Percentiles rank a stretch among this genome's conserved stretches.
These are phyloP conservation scores for Platismatia glauca DNA, from an alignment of 495 filamentous ascomycete species.

Conservation along the genomic window DNA sequence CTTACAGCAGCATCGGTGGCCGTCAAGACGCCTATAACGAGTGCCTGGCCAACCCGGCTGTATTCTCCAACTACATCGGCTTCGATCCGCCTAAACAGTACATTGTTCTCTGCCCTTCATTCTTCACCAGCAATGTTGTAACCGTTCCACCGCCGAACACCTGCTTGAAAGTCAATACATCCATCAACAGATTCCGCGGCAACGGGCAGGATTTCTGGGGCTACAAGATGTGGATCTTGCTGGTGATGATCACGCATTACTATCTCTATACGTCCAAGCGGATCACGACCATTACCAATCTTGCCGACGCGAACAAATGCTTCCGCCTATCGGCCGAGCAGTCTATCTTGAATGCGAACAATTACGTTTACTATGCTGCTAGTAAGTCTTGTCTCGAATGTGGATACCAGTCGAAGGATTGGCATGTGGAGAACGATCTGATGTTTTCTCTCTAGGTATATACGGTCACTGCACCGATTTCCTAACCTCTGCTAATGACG, in stretches of 20 bases:
- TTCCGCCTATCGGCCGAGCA: background rate
- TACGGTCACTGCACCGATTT: background rate
- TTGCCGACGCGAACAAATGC: background rate
- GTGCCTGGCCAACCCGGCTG: background rate
- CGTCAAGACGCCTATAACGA: background rate
- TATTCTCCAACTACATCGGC: background rate
- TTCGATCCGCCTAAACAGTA: background rate
- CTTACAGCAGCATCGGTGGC: background rate
- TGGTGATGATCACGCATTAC: background rate
- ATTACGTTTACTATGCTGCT: background rate
- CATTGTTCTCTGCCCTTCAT: background rate
- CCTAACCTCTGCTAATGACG: background rate
- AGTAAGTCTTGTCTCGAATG: background rate
- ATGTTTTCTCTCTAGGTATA: background rate
- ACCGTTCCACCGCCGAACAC: background rate
- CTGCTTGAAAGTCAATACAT: background rate
- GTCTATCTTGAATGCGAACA: background rate
- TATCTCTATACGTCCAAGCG: background rate
- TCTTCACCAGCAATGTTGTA: background rate
- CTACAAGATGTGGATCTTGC: background rate
- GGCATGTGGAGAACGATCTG: background rate
- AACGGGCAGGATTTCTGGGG: background rate
- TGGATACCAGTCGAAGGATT: background rate
- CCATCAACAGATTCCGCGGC: background rate
- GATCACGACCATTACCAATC: background rate